phyloP scores from a whole-genome alignment of 345 rosid species.

The Brassica rapa region DNA sequence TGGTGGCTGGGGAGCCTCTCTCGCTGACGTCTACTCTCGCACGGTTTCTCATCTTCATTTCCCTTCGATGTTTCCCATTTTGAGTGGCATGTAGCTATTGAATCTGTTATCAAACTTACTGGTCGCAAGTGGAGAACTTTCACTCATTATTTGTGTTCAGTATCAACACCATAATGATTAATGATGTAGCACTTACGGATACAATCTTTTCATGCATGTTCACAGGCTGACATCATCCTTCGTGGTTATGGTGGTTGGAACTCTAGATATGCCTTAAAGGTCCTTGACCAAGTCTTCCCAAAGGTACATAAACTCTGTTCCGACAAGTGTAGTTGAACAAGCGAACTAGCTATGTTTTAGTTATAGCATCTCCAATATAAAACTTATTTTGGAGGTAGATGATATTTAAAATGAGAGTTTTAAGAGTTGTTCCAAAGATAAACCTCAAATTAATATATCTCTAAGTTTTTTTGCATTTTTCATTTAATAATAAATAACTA shows the following conservation, averaged over 20 bases:
- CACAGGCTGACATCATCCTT: constrained; percentile 74
- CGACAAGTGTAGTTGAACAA: background rate
- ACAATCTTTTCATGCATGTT: background rate
- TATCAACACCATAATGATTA: constrained; percentile 25
- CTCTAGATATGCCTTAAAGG: constrained; percentile 71
- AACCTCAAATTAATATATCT: background rate
- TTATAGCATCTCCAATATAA: background rate
- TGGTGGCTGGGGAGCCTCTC: constrained; percentile 84
- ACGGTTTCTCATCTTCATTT: constrained; percentile 41
- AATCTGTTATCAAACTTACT: background rate
- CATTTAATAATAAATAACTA: background rate
- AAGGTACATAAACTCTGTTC: constrained; percentile 50
- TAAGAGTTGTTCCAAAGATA: background rate
- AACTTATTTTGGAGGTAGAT: background rate
- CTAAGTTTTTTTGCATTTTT: background rate
- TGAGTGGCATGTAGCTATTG: background rate
- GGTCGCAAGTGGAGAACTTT: background rate
- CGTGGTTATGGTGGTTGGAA: constrained; percentile 94
- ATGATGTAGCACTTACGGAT: background rate
- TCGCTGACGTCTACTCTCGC: constrained; percentile 77
- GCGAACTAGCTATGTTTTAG: background rate
- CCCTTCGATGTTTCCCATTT: background rate
- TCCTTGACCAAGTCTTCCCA: constrained; percentile 71
- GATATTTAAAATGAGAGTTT: background rate
- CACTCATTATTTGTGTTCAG: background rate